Conservation (phyloP, 1,139 yeast genomes). For the Scheffersomyces cryptocercus region DNA sequence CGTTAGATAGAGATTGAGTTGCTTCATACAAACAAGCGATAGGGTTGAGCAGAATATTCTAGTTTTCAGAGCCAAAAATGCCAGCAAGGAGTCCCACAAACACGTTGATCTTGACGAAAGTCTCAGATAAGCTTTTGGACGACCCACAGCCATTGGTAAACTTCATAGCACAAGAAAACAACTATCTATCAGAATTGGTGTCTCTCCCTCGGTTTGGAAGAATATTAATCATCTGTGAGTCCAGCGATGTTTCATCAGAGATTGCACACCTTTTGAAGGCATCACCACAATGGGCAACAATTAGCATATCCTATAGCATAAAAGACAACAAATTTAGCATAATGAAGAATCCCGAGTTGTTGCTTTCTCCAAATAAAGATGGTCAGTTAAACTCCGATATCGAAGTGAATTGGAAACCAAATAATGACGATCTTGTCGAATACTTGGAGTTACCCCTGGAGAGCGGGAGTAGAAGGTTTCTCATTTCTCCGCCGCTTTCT, state of each 20-base stretch:
- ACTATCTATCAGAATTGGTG: conserved; percentile 34
- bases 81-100: conserved; percentile 29
- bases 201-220: conserved; percentile 37
- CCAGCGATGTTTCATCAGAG: conserved; percentile 20
- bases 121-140: conserved; percentile 18
- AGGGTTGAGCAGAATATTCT: too few species aligned
- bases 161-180: conserved; percentile 24
- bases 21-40: too few species aligned
- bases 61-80: neutral
- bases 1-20: too few species aligned
- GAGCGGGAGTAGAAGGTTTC: conserved; percentile 38
- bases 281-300: conserved; percentile 16
- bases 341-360: neutral
- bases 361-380: neutral
- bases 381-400: conserved; percentile 5
- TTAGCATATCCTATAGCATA: conserved; percentile 33
- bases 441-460: conserved; percentile 47
- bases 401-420: conserved; percentile 7
- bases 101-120: conserved; percentile 41
- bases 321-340: conserved; percentile 30
- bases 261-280: conserved; percentile 19
- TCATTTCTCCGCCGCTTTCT: conserved; percentile 50
- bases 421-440: conserved; percentile 13
- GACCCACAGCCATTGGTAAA: conserved; percentile 28
- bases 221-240: conserved; percentile 36